A percentile compares a stretch with the other conserved stretches of the same genome.
phyloP scores from a whole-genome alignment of 805 yeast genomes.

The Scheffersomyces lignosus region DNA sequence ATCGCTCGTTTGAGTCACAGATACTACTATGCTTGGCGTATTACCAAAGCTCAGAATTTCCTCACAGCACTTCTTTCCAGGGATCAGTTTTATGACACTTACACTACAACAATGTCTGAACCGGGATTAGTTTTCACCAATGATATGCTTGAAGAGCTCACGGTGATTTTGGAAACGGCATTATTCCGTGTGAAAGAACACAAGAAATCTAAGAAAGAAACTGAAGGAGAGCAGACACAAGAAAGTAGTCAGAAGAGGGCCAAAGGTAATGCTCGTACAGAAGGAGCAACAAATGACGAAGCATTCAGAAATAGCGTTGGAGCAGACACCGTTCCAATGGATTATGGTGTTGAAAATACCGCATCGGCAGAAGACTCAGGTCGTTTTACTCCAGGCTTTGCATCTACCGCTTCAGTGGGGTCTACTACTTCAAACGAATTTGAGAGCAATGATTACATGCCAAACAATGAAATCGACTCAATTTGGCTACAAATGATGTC shows the following conservation, averaged over 20 bases:
- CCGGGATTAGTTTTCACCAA: slow-evolving; percentile 10
- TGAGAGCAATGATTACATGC: neutral
- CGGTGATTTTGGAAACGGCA: slow-evolving; percentile 20
- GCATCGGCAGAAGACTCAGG: neutral
- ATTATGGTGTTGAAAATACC: neutral
- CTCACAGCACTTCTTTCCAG: slow-evolving; percentile 35
- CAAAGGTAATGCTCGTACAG: no score
- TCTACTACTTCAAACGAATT: neutral
- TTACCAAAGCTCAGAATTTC: slow-evolving; percentile 55
- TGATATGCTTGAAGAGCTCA: slow-evolving; percentile 21
- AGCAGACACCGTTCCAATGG: neutral
- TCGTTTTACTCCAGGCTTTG: neutral
- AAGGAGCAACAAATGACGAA: no score
- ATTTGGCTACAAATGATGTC: slow-evolving; percentile 12
- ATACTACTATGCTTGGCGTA: slow-evolving; percentile 69
- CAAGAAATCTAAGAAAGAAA: slow-evolving; percentile 2
- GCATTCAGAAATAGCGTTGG: no score
- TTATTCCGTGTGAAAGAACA: slow-evolving; percentile 13
- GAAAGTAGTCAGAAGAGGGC: no score
- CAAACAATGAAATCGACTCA: slow-evolving; percentile 8
- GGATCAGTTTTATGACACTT: slow-evolving; percentile 22
- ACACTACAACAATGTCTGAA: slow-evolving; percentile 1
- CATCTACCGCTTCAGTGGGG: neutral
- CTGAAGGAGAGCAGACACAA: neutral
- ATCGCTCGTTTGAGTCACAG: slow-evolving; percentile 47